Percentiles rank a stretch among this genome's conserved stretches.
These are phyloP conservation scores for Glaciozyma antarctica DNA, from an alignment of 768 basidiomycete species.

Conservation along the genomic window DNA sequence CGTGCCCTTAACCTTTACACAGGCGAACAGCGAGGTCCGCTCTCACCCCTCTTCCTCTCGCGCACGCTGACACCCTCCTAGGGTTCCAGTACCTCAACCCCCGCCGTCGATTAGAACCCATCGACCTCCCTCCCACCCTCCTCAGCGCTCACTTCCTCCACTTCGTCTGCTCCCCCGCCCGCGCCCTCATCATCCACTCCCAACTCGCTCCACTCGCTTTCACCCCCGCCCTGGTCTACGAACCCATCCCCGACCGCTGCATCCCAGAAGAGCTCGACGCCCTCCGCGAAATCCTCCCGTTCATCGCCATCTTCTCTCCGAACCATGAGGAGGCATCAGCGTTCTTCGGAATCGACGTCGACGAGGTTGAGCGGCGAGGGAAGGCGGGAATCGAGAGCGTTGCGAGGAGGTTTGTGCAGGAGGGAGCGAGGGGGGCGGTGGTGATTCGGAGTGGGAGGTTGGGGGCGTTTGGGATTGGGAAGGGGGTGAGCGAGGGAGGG, in stretches of 20 bases:
- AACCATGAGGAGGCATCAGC: slow-evolving; percentile 71
- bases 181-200: slow-evolving; percentile 57
- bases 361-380: slow-evolving; percentile 36
- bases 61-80: background rate
- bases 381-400: slow-evolving; percentile 41
- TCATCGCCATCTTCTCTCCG: slow-evolving; percentile 66
- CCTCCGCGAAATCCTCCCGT: slow-evolving; percentile 51
- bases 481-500: slow-evolving; percentile 37
- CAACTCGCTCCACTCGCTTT: slow-evolving; percentile 48
- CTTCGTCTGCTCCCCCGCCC: slow-evolving; percentile 72
- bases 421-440: slow-evolving; percentile 41
- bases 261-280: slow-evolving; percentile 67
- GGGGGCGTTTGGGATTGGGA: slow-evolving; percentile 58
- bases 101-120: slow-evolving; percentile 59
- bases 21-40: slow-evolving; percentile 61
- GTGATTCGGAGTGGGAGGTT: slow-evolving; percentile 65
- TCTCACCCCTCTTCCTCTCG: slow-evolving; percentile 7
- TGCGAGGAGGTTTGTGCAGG: slow-evolving; percentile 23
- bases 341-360: slow-evolving; percentile 57
- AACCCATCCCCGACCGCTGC: slow-evolving; percentile 81
- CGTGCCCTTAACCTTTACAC: slow-evolving; percentile 63
- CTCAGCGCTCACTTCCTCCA: slow-evolving; percentile 54
- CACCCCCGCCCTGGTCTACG: slow-evolving; percentile 70
- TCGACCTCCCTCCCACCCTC: slow-evolving; percentile 55
- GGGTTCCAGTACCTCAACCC: slow-evolving; percentile 69